Evolutionary conservation across 306 rosid genomes (phyloP).

Genomic region (Medicago ruthenica): DNA sequence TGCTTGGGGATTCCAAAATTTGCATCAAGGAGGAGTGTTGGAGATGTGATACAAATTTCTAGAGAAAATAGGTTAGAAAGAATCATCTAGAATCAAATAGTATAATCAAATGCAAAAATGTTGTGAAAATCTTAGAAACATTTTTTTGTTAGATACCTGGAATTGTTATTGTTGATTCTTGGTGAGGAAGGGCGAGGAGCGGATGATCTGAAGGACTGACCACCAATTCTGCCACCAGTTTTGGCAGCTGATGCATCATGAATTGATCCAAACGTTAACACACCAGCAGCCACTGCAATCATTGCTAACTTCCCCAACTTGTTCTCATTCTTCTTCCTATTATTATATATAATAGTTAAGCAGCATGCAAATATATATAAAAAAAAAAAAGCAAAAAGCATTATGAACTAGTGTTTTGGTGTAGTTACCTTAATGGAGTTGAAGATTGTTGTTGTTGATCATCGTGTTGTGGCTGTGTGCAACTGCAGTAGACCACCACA

Average conservation of each 20-base stretch:
- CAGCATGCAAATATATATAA: too few species aligned
- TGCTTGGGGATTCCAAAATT: neutral
- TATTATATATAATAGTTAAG: too few species aligned
- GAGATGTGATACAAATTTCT: neutral
- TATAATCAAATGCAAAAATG: neutral
- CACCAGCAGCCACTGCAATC: conserved; percentile 79
- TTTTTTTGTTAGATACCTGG: conserved; percentile 25
- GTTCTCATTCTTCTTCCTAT: conserved; percentile 57
- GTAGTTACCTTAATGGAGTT: neutral
- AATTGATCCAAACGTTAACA: conserved; percentile 70
- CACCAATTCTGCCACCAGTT: conserved; percentile 86
- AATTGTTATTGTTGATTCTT: conserved; percentile 73
- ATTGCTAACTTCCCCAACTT: conserved; percentile 68
- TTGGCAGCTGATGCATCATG: conserved; percentile 93
- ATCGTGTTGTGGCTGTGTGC: neutral
- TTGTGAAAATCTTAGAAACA: neutral
- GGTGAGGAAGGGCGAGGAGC: conserved; percentile 78
- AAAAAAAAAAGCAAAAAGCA: neutral
- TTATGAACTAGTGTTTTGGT: neutral
- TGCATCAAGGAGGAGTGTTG: neutral
- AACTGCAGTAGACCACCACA: neutral
- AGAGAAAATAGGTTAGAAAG: neutral
- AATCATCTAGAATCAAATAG: too few species aligned
- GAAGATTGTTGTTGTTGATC: neutral
- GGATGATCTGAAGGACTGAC: conserved; percentile 81